A percentile compares a stretch with the other conserved stretches of the same genome.
phyloP scores from a whole-genome alignment of 805 yeast genomes.

The Schwanniomyces polymorphus region DNA sequence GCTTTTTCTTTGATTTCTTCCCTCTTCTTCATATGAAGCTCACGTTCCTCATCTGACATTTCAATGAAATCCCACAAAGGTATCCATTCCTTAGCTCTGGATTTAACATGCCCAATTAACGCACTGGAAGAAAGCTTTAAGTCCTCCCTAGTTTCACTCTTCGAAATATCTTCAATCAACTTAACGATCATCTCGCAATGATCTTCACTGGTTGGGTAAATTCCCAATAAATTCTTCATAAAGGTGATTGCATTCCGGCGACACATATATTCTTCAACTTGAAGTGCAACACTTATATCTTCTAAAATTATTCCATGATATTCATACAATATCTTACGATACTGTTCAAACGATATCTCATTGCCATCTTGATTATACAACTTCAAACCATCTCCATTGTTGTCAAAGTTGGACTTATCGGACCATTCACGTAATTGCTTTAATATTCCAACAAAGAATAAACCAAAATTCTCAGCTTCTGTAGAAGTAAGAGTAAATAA shows the following conservation, averaged over 20 bases:
- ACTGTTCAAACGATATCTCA: conserved; percentile 20
- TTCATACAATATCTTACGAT: conserved; percentile 43
- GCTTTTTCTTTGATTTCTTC: conserved; percentile 17
- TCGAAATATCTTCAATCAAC: conserved; percentile 47
- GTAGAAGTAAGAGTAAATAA: conserved; percentile 68
- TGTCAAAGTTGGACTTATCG: conserved; percentile 25
- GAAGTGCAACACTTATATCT: conserved; percentile 43
- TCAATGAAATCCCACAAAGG: conserved; percentile 58
- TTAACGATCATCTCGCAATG: conserved; percentile 57
- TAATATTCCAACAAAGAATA: conserved; percentile 63
- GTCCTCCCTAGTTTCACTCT: conserved; percentile 71
- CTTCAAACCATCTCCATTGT: conserved; percentile 10
- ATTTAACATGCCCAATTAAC: conserved; percentile 61
- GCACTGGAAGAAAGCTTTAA: conserved; percentile 76
- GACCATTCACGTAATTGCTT: conserved; percentile 47
- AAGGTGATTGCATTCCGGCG: conserved; percentile 79
- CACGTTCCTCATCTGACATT: conserved; percentile 44
- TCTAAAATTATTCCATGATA: conserved; percentile 56
- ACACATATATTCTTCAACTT: conserved; percentile 66
- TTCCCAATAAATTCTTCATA: conserved; percentile 60
- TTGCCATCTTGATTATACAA: conserved; percentile 18
- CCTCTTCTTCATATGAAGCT: conserved; percentile 21
- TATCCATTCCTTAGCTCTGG: conserved; percentile 52
- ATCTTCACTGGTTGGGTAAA: conserved; percentile 67
- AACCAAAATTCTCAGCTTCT: conserved; percentile 82